Evolutionary conservation across 257 asterid species (phyloP).

Genomic region (Henckelia pumila): DNA sequence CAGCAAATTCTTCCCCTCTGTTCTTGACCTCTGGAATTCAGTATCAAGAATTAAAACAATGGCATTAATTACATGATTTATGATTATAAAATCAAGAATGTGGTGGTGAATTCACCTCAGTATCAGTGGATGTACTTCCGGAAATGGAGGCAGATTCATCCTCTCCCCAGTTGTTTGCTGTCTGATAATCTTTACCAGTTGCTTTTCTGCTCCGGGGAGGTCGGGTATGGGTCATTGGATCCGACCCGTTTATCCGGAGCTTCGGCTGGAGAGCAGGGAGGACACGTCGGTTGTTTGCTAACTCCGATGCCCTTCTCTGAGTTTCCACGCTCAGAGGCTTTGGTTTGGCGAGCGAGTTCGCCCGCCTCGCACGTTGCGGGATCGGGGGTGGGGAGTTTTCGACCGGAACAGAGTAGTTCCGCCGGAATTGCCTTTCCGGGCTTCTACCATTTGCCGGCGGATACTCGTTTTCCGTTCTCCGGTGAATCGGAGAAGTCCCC

Average conservation of each 20-base stretch:
- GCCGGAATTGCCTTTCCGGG: conserved; percentile 35
- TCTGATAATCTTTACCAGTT: conserved; percentile 34
- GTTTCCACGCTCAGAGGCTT: conserved; percentile 60
- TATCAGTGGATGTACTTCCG: conserved; percentile 58
- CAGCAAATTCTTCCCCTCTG: conserved; percentile 63
- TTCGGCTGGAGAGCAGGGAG: conserved; percentile 67
- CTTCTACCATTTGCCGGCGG: conserved; percentile 32
- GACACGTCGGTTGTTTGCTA: conserved; percentile 42
- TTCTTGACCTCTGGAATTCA: conserved; percentile 51
- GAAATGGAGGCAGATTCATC: conserved; percentile 78
- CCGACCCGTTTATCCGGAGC: conserved; percentile 41
- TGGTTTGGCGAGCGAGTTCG: conserved; percentile 54
- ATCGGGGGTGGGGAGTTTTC: conserved; percentile 50
- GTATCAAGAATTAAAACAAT: background rate
- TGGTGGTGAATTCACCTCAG: conserved; percentile 68
- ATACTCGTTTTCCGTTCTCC: conserved; percentile 38
- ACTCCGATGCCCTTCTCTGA: conserved; percentile 40
- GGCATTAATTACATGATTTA: conserved; percentile 1
- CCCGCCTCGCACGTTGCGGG: conserved; percentile 49
- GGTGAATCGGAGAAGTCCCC: conserved; percentile 30
- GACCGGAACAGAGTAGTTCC: conserved; percentile 35
- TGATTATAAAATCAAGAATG: conserved; percentile 6
- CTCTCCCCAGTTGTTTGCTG: conserved; percentile 56
- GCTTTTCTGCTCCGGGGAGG: background rate
- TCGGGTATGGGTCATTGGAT: conserved; percentile 24